Conservation (phyloP, 1,284 basidiomycete genomes). For the Singerocomus inundabilis region DNA sequence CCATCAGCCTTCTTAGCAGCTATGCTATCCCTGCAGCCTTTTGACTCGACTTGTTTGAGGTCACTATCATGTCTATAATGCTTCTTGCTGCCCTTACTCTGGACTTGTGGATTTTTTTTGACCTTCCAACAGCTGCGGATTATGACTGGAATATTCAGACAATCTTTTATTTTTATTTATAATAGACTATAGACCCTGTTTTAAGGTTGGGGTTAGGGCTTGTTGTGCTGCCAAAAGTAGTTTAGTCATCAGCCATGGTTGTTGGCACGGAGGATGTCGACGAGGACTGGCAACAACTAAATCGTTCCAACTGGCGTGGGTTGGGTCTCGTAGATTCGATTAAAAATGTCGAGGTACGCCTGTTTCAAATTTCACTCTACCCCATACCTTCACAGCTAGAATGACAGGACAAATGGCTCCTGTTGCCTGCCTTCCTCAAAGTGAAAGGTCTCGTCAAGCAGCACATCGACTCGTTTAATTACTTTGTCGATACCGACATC, state of each 20-base stretch:
- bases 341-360: slow-evolving; percentile 69
- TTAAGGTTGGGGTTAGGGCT: background rate
- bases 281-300: slow-evolving; percentile 60
- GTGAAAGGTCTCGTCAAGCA: slow-evolving; percentile 99
- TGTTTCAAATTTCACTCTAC: background rate
- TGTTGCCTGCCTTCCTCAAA: slow-evolving; percentile 92
- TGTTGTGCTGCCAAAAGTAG: background rate
- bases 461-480: slow-evolving; percentile 99
- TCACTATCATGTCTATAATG: no score
- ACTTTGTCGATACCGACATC: slow-evolving; percentile 97
- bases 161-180: no score
- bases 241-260: slow-evolving; percentile 10
- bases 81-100: no score
- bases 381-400: background rate
- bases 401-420: slow-evolving; percentile 93
- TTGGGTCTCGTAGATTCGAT: slow-evolving; percentile 75
- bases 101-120: no score
- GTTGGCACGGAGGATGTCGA: slow-evolving; percentile 33
- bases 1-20: no score
- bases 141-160: no score
- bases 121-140: no score
- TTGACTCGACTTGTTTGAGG: no score
- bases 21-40: no score
- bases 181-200: no score
- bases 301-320: slow-evolving; percentile 63